Evolutionary conservation across 306 rosid species (phyloP).

Genomic region (Quercus dentata): DNA sequence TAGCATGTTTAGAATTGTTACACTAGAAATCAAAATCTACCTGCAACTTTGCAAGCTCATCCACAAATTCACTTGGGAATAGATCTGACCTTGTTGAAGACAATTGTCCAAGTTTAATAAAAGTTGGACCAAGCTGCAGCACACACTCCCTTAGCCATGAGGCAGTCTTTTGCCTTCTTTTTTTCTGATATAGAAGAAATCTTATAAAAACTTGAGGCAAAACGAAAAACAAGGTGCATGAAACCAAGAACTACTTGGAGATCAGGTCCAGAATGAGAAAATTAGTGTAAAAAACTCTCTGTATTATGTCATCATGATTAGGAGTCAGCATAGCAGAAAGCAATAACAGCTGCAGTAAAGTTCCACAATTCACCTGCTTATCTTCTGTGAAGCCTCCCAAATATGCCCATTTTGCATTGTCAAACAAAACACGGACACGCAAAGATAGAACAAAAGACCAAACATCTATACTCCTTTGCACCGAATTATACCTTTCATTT

Average conservation of each 20-base stretch:
- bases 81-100: constrained; percentile 92
- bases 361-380: constrained; percentile 58
- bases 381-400: constrained; percentile 82
- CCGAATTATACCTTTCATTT: constrained; percentile 78
- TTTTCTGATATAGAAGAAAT: constrained; percentile 47
- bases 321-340: background rate
- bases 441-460: constrained; percentile 88
- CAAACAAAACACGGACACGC: constrained; percentile 71
- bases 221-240: constrained; percentile 5
- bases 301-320: background rate
- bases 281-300: background rate
- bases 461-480: constrained; percentile 83
- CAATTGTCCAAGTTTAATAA: constrained; percentile 91
- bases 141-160: constrained; percentile 83
- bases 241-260: constrained; percentile 18
- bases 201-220: background rate
- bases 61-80: constrained; percentile 84
- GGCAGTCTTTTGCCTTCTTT: constrained; percentile 66
- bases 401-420: constrained; percentile 88
- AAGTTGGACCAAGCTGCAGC: constrained; percentile 92
- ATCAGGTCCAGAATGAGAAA: constrained; percentile 1
- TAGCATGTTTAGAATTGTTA: background rate
- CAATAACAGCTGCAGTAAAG: background rate
- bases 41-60: constrained; percentile 93
- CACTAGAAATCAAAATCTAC: constrained; percentile 18